Evolutionary conservation across 148 eudicot species (phyloP), one percentile per base, ranked within the genome.

Genomic region (Rhododendron griersonianum): DNA sequence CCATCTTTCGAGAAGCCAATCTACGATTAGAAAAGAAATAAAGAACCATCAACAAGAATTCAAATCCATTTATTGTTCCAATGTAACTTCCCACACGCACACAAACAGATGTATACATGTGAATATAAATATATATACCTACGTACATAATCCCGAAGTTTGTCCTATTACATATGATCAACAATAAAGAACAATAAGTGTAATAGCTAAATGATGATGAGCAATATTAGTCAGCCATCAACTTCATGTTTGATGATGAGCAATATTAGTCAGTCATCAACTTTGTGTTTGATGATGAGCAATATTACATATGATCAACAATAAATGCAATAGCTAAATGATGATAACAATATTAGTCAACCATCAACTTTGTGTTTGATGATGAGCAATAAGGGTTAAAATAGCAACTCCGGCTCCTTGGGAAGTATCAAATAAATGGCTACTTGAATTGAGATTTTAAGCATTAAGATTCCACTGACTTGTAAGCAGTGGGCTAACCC

Each of bases 1-100:
- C 89, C 90, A 84, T 92, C 96, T 87, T 92, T 92, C 18, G 95
- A 90, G 88, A 96, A 95, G 75, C 89, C 85, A 71, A 94, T 92
- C 98, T 96, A 83, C 33, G 61, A 19, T 5, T 15, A 19, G 59
- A 39, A 82, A 2, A 13, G 79, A 41, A 83, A 33, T 3, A 48
- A 61, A 83, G 35, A 50, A 45, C 21, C 84, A 59, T 11, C 69
- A 55, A 18, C 13, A 9, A 5, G 11, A 37, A 7, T 14, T 30
- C 25, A 76, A 41, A 76, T 28, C 21, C 1, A 45, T 9, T 78
- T 11, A 35, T 5, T 14, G 15, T 35, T 74, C 44, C 35, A 35
- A 7, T 7, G 45, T 16, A 33, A 33, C 18, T 75, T 18, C 23
- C 11, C 78, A 18, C 1, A 18, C 30, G 1, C 44, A 33, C 19